Base-by-base conservation (phyloP, 371 early-diverging fungal genomes). In the Apophysomyces sp. region DNA sequence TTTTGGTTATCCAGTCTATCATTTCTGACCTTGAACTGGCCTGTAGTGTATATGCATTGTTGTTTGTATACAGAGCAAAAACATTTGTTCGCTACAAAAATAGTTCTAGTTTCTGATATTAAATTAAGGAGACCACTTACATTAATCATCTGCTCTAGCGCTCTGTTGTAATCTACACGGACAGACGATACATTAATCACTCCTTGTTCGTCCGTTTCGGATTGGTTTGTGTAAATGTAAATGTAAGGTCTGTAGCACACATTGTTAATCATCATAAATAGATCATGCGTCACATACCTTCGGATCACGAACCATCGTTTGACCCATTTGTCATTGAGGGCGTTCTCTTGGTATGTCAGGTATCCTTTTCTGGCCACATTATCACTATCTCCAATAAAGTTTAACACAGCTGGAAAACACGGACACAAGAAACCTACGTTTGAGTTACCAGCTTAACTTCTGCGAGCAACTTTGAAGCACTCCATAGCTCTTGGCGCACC, bases 241-340 rank as follows among this genome's bases (percentile, higher is more conserved):
- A 96, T 80, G 65, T 91, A 92, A 11, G 96, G 96, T 56, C 89
- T 81, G 49, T 44, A 18, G 49, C 11, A 44, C 49, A 44, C 11
- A 21, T 21, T 61, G 29, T 31, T n/a, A 36, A 21, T 21, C 26
- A 36, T 28, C 16, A 18, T 13, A 32, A 49, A n/a, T 13, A 15
- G 55, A 4, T 21, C 26, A 36, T 13, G 31, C 49, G 16, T 36
- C n/a, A 6, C 21, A 64, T 81, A 84, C 74, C 90, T 82, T 40
- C 93, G 89, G 55, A 96, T 82, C 34, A 94, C 93, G 74, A 93
- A 87, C 90, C 90, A 94, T 4, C 89, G 82, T 57, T 87, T 85
- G 2, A 83, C 75, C 96, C 96, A 96, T 24, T 67, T 64, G 57
- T 89, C 89, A 18, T 81, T 81, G 9, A 75, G 69, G 11, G 82